phyloP scores from a whole-genome alignment of 345 rosid species.

The Toxicodendron radicans region DNA sequence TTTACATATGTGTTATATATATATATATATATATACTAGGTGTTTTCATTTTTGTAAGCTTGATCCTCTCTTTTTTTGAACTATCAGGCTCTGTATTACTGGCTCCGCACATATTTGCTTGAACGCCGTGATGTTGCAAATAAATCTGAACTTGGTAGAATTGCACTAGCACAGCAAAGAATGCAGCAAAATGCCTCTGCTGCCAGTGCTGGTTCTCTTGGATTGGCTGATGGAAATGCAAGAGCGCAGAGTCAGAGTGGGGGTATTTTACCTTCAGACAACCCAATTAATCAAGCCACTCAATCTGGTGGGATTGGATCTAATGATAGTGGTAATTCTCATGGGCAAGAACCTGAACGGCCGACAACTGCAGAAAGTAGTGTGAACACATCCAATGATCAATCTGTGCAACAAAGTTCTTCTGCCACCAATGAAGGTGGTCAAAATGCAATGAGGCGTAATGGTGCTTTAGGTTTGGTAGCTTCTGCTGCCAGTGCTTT shows the following conservation, averaged over 20 bases:
- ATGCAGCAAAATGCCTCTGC: constrained; percentile 78
- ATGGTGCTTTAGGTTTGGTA: constrained; percentile 57
- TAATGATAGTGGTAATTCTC: constrained; percentile 78
- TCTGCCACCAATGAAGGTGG: constrained; percentile 53
- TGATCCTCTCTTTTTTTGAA: constrained; percentile 15
- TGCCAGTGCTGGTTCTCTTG: constrained; percentile 49
- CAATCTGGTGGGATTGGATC: constrained; percentile 60
- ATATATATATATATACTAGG: neutral
- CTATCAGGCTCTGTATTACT: constrained; percentile 88
- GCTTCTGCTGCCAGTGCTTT: constrained; percentile 92
- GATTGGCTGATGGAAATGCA: constrained; percentile 48
- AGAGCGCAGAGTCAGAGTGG: constrained; percentile 60
- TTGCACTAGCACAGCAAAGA: constrained; percentile 94
- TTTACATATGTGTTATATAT: neutral
- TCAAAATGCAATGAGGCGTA: constrained; percentile 68
- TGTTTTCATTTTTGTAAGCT: constrained; percentile 7
- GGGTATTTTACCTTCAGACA: constrained; percentile 48
- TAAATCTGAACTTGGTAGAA: constrained; percentile 72
- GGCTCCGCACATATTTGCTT: constrained; percentile 97
- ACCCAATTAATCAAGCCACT: constrained; percentile 65
- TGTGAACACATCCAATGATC: constrained; percentile 65
- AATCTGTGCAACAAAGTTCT: constrained; percentile 70
- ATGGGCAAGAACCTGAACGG: constrained; percentile 88
- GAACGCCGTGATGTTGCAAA: constrained; percentile 98
- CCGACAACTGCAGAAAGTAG: constrained; percentile 52